Percentiles rank a stretch among this genome's conserved stretches.
These are phyloP conservation scores for Cercospora beticola DNA, from an alignment of 2,329 filamentous ascomycete genomes.

Conservation along the genomic window DNA sequence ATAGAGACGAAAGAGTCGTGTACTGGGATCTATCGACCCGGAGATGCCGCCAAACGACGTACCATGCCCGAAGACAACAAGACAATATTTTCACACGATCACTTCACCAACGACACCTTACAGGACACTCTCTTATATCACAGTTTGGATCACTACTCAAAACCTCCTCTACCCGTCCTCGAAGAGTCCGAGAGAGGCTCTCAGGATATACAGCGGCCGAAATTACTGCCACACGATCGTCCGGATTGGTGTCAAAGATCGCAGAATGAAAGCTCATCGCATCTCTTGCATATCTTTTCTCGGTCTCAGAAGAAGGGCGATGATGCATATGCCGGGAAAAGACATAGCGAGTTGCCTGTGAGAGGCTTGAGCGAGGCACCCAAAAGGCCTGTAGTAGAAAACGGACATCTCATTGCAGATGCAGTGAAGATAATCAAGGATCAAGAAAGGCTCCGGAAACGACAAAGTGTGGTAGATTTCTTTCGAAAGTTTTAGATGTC, in stretches of 20 bases:
- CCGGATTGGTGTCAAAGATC: conserved; percentile 31
- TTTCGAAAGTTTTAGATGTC: conserved; percentile 23
- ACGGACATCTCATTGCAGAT: conserved; percentile 27
- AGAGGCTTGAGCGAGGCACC: not conserved
- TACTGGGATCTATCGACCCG: conserved; percentile 15
- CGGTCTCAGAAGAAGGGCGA: not conserved
- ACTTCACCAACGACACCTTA: not conserved
- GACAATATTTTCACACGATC: not conserved
- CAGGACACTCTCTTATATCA: not conserved
- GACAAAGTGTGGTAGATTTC: conserved; percentile 25
- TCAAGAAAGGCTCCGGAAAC: conserved; percentile 23
- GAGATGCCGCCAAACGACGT: conserved; percentile 23
- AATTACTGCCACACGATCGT: conserved; percentile 20
- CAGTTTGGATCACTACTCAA: not conserved
- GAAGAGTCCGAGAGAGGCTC: not conserved
- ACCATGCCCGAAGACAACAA: conserved; percentile 1
- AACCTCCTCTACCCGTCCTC: not conserved
- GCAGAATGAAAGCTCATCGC: conserved; percentile 21
- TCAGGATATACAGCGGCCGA: conserved; percentile 3
- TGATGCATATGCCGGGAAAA: not conserved
- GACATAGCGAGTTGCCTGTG: not conserved
- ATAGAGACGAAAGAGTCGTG: not conserved
- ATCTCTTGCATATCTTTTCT: conserved; percentile 15
- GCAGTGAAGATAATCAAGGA: conserved; percentile 31
- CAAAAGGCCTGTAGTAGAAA: not conserved